Percentiles rank a stretch among this genome's conserved stretches.
These are phyloP conservation scores for Antrodiella citrinella DNA, from an alignment of 768 basidiomycete genomes.

Conservation along the genomic window DNA sequence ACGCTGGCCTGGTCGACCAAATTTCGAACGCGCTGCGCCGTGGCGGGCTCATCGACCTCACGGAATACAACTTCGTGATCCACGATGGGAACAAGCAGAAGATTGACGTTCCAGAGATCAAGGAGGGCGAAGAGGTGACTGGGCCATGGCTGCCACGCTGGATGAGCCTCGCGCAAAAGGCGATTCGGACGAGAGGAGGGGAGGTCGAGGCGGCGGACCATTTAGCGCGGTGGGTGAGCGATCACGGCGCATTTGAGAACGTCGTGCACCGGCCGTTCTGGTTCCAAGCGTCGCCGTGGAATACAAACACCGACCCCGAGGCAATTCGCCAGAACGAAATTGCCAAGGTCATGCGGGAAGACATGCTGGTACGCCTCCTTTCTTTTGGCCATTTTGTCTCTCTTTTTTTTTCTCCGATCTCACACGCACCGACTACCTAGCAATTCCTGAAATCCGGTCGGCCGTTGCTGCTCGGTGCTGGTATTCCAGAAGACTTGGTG, in stretches of 20 bases:
- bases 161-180: conserved; percentile 46
- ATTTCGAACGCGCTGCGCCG: conserved; percentile 61
- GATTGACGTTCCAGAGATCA: conserved; percentile 23
- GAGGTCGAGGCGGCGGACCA: conserved; percentile 53
- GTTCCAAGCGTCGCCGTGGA: conserved; percentile 53
- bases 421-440: conserved; percentile 25
- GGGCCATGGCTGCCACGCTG: conserved; percentile 57
- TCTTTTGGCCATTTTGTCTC: not conserved
- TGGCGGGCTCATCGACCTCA: conserved; percentile 55
- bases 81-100: conserved; percentile 44
- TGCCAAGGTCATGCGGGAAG: conserved; percentile 45
- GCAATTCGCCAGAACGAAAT: conserved; percentile 30
- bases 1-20: conserved; percentile 53
- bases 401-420: conserved; percentile 3
- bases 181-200: conserved; percentile 51
- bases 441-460: conserved; percentile 57
- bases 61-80: conserved; percentile 64
- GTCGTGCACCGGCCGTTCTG: conserved; percentile 52
- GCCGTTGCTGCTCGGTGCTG: conserved; percentile 60
- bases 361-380: conserved; percentile 38
- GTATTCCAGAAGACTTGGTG: conserved; percentile 45
- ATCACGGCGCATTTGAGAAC: conserved; percentile 51
- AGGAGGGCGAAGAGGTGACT: conserved; percentile 23
- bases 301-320: conserved; percentile 24
- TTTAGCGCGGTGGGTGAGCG: conserved; percentile 44